Conservation (phyloP, 768 basidiomycete genomes). For the Boletus rufocinnamomeus region DNA sequence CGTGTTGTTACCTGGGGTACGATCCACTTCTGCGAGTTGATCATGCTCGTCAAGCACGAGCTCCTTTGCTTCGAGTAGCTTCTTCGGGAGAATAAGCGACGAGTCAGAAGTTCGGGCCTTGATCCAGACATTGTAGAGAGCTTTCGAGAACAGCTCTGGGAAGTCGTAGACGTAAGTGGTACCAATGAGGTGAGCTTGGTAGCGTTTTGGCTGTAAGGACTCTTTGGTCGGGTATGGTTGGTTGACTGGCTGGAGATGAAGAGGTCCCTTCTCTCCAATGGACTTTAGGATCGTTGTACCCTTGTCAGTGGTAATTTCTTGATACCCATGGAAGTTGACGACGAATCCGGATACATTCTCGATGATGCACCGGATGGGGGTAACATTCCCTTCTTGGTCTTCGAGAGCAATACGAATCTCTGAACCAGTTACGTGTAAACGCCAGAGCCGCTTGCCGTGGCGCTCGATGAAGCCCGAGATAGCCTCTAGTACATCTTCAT, state of each 20-base stretch:
- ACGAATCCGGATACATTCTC: slow-evolving; percentile 99
- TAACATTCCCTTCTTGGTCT: slow-evolving; percentile 92
- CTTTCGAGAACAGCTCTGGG: slow-evolving; percentile 98
- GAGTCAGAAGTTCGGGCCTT: slow-evolving; percentile 66
- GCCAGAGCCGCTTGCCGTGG: slow-evolving; percentile 97
- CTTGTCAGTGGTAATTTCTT: slow-evolving; percentile 96
- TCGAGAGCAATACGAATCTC: slow-evolving; percentile 96
- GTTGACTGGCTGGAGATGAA: slow-evolving; percentile 94
- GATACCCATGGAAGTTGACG: slow-evolving; percentile 97
- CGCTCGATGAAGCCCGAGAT: slow-evolving; percentile 99
- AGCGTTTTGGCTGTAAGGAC: slow-evolving; percentile 96
- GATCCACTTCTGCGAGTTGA: slow-evolving; percentile 84
- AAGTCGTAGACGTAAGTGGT: slow-evolving; percentile 99
- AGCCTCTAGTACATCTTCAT: slow-evolving; percentile 95
- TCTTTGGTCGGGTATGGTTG: slow-evolving; percentile 96
- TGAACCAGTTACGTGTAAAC: slow-evolving; percentile 95
- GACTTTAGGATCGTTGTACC: slow-evolving; percentile 96
- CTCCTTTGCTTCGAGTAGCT: slow-evolving; percentile 81
- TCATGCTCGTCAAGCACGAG: slow-evolving; percentile 94
- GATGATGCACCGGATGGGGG: slow-evolving; percentile 96
- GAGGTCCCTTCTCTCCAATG: slow-evolving; percentile 95
- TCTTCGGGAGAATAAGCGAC: slow-evolving; percentile 71
- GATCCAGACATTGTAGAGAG: slow-evolving; percentile 90
- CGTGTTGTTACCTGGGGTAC: slow-evolving; percentile 90
- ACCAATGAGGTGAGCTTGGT: slow-evolving; percentile 97